Evolutionary conservation across 139 green algal genomes (phyloP), one percentile per base, ranked within the genome.

Genomic region (Monoraphidium neglectum): DNA sequence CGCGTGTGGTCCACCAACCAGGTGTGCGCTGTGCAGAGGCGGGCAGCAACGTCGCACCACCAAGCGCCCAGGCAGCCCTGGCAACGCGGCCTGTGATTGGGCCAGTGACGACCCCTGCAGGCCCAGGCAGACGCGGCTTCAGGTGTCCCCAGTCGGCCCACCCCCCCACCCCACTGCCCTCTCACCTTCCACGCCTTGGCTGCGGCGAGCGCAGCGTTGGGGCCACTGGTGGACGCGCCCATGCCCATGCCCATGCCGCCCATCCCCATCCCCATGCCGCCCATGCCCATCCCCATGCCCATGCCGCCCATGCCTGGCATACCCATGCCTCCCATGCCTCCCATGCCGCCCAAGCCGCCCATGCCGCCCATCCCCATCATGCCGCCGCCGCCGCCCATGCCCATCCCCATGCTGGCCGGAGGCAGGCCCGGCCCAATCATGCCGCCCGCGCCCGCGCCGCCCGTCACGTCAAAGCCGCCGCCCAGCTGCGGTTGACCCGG

Each of bases 101-200:
- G n/a, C n/a, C n/a, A n/a, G n/a, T n/a, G n/a, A n/a, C n/a, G n/a
- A n/a, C n/a, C n/a, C n/a, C n/a, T n/a, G n/a, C n/a, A n/a, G n/a
- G n/a, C n/a, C n/a, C n/a, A n/a, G n/a, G n/a, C n/a, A n/a, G n/a
- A n/a, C n/a, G n/a, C n/a, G n/a, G n/a, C n/a, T n/a, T n/a, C n/a
- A n/a, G n/a, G n/a, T n/a, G n/a, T n/a, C n/a, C n/a, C n/a, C n/a
- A n/a, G n/a, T n/a, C n/a, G n/a, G n/a, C n/a, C n/a, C n/a, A n/a
- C n/a, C n/a, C n/a, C n/a, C n/a, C n/a, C n/a, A n/a, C n/a, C n/a
- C n/a, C n/a, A n/a, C n/a, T n/a, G n/a, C n/a, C n/a, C n/a, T n/a
- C n/a, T n/a, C 38, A 80, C 53, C 75, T 80, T 80, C 75, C 75
- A 80, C 23, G 68, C 65, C 65, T 75, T 74, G 40, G 75, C 75